Evolutionary conservation across 1,284 basidiomycete species (phyloP), one percentile per base, ranked within the genome.

Genomic region (Stereum hirsutum): DNA sequence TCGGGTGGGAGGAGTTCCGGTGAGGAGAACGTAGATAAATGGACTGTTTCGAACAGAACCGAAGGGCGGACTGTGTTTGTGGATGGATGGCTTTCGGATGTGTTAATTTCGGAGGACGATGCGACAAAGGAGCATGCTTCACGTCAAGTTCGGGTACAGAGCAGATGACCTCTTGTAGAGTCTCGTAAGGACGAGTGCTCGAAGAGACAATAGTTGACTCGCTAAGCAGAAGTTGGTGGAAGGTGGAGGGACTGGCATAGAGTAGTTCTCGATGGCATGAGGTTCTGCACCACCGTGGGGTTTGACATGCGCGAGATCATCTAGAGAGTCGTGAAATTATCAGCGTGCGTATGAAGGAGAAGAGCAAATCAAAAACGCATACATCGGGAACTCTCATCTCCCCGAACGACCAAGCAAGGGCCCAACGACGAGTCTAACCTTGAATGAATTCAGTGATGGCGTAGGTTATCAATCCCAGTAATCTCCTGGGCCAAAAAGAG

Each of bases 381-480:
- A 91, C 91, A 49, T 94, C 89, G 1, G 87, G 81, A 23, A 95
- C 63, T 7, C 79, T 75, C 7, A 59, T 56, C 17, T 74, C 66
- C 1, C 62, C 65, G 47, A 83, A 82, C 0, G 86, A 89, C 94
- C 94, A 97, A 0, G 74, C 86, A 0, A 97, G 62, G 0, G 83
- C 87, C 92, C 93, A 98, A 17, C 94, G 75, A 8, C 81, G 73
- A 0, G 93, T 97, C 48, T 81, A 76, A 1, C 92, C 89, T 61
- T 93, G 92, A 2, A 81, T 66, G 37, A 91, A 83, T 55, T 90
- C 82, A 0, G 81, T 80, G 39, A 97, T 65, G 0, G 80, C 85
- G 58, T 93, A 97, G n/a, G 60, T 95, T 96, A 21, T 75, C 67
- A 27, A 94, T 77, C 82, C 4, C 43, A n/a, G 12, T 34, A 15